phyloP scores from a whole-genome alignment of 352 stramenopile genomes.

The Pythium guiyangense region DNA sequence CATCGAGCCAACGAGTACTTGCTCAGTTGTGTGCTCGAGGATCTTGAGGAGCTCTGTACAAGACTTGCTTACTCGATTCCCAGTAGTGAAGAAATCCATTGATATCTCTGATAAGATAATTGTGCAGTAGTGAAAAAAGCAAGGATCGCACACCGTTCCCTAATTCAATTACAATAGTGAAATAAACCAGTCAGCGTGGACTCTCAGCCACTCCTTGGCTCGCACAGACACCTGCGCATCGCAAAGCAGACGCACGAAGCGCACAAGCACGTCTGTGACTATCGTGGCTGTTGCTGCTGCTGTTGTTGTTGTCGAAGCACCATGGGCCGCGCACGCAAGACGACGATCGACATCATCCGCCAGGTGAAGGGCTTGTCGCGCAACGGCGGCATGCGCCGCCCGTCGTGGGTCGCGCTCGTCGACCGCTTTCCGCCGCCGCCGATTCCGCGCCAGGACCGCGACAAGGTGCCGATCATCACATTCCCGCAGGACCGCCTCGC shows the following conservation, averaged over 20 bases:
- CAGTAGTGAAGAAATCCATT: too few relatives aligned
- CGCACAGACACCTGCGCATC: background rate
- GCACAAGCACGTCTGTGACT: background rate
- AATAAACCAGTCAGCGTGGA: too few relatives aligned
- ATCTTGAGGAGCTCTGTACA: too few relatives aligned
- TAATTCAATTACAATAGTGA: background rate
- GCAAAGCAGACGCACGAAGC: background rate
- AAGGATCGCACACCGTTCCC: too few relatives aligned
- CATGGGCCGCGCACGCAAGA: conserved; percentile 79
- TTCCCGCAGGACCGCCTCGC: conserved; percentile 84
- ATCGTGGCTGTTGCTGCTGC: background rate
- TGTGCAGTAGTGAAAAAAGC: too few relatives aligned
- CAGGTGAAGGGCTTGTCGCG: conserved; percentile 73
- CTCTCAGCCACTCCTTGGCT: background rate
- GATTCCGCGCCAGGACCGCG: conserved; percentile 65
- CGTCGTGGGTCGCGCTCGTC: conserved; percentile 67
- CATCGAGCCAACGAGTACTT: too few relatives aligned
- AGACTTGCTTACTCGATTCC: too few relatives aligned
- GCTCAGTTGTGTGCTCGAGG: too few relatives aligned
- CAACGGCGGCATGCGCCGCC: conserved; percentile 73
- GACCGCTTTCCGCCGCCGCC: conserved; percentile 74
- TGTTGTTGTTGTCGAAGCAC: background rate
- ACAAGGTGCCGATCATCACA: conserved; percentile 71
- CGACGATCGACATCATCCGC: conserved; percentile 72
- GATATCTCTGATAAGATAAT: too few relatives aligned